Percentiles rank a stretch among this genome's conserved stretches.
phyloP scores from a whole-genome alignment of 495 filamentous ascomycete genomes.

The Hamigera avellanea region DNA sequence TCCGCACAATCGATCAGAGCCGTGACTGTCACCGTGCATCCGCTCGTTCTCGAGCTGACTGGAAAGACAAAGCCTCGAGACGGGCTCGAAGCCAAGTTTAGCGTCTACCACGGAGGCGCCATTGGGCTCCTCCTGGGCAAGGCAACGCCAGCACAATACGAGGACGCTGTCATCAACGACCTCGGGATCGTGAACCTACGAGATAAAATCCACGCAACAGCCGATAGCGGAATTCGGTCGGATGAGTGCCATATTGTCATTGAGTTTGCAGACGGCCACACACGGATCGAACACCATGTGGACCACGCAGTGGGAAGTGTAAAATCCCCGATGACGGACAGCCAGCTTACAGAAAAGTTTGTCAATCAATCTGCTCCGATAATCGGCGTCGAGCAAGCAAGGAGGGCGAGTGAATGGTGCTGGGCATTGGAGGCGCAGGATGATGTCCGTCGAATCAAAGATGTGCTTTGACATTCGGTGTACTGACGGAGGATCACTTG shows the following conservation, averaged over 20 bases:
- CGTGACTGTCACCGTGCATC: slow-evolving; percentile 32
- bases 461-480: slow-evolving; percentile 6
- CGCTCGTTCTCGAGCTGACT: slow-evolving; percentile 40
- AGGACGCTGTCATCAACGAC: slow-evolving; percentile 30
- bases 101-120: slow-evolving; percentile 39
- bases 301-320: slow-evolving; percentile 40
- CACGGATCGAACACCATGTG: slow-evolving; percentile 30
- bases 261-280: slow-evolving; percentile 18
- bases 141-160: slow-evolving; percentile 37
- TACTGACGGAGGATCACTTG: background rate
- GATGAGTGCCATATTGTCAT: slow-evolving; percentile 32
- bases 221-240: slow-evolving; percentile 22
- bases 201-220: slow-evolving; percentile 27
- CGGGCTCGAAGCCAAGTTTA: slow-evolving; percentile 43
- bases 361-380: slow-evolving; percentile 21
- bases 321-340: slow-evolving; percentile 33
- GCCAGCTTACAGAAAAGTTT: slow-evolving; percentile 35
- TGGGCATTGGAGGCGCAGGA: slow-evolving; percentile 6
- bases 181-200: slow-evolving; percentile 23
- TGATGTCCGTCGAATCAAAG: slow-evolving; percentile 7
- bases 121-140: slow-evolving; percentile 38
- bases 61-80: slow-evolving; percentile 37
- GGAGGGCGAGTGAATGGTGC: slow-evolving; percentile 10
- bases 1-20: slow-evolving; percentile 4
- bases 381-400: slow-evolving; percentile 6